Evolutionary conservation across 2,329 filamentous ascomycete genomes (phyloP).

Genomic region (Cadophora gregata): DNA sequence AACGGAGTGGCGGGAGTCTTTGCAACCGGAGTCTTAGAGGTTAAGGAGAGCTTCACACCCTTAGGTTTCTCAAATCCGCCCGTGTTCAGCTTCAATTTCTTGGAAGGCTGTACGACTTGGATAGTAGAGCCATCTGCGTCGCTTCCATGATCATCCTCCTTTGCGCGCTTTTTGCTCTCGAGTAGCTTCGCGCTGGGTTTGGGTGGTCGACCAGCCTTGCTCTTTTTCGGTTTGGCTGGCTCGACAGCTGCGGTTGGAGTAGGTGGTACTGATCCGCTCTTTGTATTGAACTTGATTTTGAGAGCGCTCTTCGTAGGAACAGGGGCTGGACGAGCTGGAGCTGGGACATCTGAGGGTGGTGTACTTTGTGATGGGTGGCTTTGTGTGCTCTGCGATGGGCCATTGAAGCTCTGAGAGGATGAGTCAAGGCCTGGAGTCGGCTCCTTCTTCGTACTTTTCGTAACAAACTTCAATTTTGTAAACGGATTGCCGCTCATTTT

Average conservation of each 20-base stretch:
- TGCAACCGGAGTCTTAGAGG: slow-evolving; percentile 27
- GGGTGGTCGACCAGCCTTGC: slow-evolving; percentile 63
- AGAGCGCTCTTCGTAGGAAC: slow-evolving; percentile 25
- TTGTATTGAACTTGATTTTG: slow-evolving; percentile 42
- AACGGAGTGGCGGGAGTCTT: slow-evolving; percentile 46
- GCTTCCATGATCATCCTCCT: slow-evolving; percentile 60
- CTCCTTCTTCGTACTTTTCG: neutral
- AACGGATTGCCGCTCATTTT: slow-evolving; percentile 35
- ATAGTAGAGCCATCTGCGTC: slow-evolving; percentile 47
- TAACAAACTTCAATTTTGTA: slow-evolving; percentile 36
- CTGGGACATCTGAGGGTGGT: slow-evolving; percentile 29
- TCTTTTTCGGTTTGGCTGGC: slow-evolving; percentile 49
- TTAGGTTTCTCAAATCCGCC: slow-evolving; percentile 29
- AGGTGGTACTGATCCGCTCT: slow-evolving; percentile 6
- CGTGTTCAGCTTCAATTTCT: slow-evolving; percentile 56
- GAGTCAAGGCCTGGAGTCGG: slow-evolving; percentile 5
- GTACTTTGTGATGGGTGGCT: slow-evolving; percentile 29
- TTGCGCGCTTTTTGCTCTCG: slow-evolving; percentile 63
- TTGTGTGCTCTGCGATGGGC: slow-evolving; percentile 10
- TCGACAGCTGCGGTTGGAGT: slow-evolving; percentile 18
- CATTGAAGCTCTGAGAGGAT: slow-evolving; percentile 14
- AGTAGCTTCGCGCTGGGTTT: slow-evolving; percentile 64
- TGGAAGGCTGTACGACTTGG: slow-evolving; percentile 36
- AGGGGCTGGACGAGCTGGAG: neutral
- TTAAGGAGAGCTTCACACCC: slow-evolving; percentile 7